phyloP scores from a whole-genome alignment of 73 alveolate genomes.

The Breviolum minutum region DNA sequence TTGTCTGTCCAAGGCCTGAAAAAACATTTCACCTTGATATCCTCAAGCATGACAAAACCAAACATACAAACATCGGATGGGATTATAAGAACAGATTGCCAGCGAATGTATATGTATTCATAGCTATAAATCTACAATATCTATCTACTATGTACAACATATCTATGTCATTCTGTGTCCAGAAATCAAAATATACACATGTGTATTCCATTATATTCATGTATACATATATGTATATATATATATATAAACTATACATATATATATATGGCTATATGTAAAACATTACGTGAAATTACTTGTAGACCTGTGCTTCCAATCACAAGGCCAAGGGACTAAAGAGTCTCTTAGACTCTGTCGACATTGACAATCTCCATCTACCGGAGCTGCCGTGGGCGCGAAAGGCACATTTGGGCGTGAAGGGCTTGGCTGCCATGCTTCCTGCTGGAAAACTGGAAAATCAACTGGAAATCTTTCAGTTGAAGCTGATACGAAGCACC shows the following conservation, averaged over 20 bases:
- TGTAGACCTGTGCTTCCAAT: not conserved
- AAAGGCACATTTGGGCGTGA: not conserved
- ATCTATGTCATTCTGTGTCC: too few relatives aligned
- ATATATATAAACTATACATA: not conserved
- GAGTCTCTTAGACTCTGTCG: constrained; percentile 34
- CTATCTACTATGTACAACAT: too few relatives aligned
- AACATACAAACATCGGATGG: too few relatives aligned
- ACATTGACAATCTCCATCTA: not conserved
- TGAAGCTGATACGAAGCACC: too few relatives aligned
- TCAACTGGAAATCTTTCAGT: not conserved
- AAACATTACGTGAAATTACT: not conserved
- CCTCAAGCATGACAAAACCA: too few relatives aligned
- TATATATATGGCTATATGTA: not conserved
- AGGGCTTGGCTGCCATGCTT: not conserved
- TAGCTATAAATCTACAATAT: too few relatives aligned
- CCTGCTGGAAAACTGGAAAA: not conserved
- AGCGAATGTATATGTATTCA: too few relatives aligned
- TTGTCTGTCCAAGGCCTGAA: not conserved
- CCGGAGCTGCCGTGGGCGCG: not conserved
- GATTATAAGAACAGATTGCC: too few relatives aligned
- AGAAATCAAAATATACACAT: too few relatives aligned
- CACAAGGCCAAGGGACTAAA: not conserved
- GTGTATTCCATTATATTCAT: too few relatives aligned
- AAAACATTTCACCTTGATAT: too few relatives aligned
- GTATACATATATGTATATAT: too few relatives aligned